Evolutionary conservation across 2,329 filamentous ascomycete species (phyloP).

Genomic region (Fusarium algeriense): DNA sequence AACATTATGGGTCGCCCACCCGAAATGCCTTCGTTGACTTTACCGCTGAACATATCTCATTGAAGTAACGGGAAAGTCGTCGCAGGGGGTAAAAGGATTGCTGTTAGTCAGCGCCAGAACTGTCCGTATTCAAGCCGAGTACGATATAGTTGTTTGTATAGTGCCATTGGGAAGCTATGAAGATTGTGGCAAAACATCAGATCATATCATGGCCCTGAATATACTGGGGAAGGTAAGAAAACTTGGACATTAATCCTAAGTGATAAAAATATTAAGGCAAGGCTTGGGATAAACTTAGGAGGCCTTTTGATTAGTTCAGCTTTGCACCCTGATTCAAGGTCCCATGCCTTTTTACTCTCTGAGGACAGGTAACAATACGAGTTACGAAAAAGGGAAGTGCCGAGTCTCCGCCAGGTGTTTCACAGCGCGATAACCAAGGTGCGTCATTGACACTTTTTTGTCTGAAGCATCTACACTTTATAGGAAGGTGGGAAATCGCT

Average conservation of each 20-base stretch:
- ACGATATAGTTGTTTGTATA: neutral
- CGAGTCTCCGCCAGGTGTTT: neutral
- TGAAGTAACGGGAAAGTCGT: neutral
- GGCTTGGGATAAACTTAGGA: no score
- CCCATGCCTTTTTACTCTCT: no score
- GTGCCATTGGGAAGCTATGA: neutral
- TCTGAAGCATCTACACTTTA: neutral
- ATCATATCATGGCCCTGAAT: no score
- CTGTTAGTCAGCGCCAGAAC: neutral
- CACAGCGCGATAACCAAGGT: neutral
- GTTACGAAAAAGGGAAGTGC: conserved; percentile 11
- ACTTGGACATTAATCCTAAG: no score
- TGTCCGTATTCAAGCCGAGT: neutral
- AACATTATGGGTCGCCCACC: neutral
- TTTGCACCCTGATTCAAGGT: no score
- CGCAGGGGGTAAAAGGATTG: neutral
- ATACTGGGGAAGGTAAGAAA: no score
- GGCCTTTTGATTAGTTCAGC: no score
- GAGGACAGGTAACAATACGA: conserved; percentile 4
- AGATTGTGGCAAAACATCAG: neutral
- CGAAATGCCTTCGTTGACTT: neutral
- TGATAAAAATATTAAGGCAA: no score
- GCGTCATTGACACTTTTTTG: conserved; percentile 12
- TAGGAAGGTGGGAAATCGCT: neutral
- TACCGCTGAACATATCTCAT: neutral